Evolutionary conservation across 2,329 filamentous ascomycete genomes (phyloP), one percentile per base, ranked within the genome.

Genomic region (Coniella lustricola): DNA sequence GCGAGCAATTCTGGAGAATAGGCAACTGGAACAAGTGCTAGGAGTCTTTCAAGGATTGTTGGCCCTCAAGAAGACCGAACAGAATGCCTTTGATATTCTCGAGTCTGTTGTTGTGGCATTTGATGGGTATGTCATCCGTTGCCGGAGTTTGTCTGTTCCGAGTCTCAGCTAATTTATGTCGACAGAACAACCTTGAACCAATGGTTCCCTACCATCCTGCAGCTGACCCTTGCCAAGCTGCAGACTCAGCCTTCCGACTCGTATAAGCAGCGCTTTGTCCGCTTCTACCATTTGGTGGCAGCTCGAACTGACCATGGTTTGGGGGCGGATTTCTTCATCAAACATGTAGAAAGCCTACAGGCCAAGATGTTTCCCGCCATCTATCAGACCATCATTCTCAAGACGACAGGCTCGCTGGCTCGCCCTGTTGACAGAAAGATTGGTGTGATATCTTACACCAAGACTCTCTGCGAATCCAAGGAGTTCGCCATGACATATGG

Each of bases 1-100:
- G 3, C 72, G 82, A 49, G 76, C 81, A 37, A 90, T 98, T 57
- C 71, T 87, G 16, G 76, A 81, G 20, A 83, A 86, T 60, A 86
- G 90, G 58, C 89, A 96, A 65, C 67, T 96, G 35, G 88, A 94
- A 62, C 82, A 87, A 3, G 82, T 97, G 42, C 76, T 98, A n/a
- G 88, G 90, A 49, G 93, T 98, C 54, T 98, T 97, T 75, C 91
- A 97, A 65, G 90, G 88, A 60, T 77, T 98, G 10, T 74, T 96
- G 36, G 76, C 78, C 3, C 82, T 79, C 56, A 95, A 93, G 68
- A 83, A 85, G 52, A 90, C 90, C 42, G 93, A 98, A 63, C 74
- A 80, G 17, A 84, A 90, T 60, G 88, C 84, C 1, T 95, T 97
- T 60, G 93, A 98, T 62, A 76, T 98, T 40, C 74, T 98, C 51